A percentile compares a stretch with the other conserved stretches of the same genome.
Evolutionary conservation across 495 filamentous ascomycete species (phyloP).

Genomic region (Geoglossum glabrum): DNA sequence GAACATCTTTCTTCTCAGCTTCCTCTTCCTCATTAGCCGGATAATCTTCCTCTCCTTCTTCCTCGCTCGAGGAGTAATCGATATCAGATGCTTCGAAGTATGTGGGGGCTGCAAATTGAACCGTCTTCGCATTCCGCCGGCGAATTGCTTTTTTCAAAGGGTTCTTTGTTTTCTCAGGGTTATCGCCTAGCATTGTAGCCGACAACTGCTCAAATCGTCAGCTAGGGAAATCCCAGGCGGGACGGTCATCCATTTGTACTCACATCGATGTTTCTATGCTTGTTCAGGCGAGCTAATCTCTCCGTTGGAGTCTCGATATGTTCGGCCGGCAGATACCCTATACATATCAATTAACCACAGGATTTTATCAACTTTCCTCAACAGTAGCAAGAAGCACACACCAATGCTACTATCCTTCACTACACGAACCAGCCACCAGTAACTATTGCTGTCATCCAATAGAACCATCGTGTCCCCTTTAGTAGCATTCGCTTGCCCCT

Average conservation of each 20-base stretch:
- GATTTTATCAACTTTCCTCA: not conserved
- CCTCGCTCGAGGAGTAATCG: slow-evolving; percentile 56
- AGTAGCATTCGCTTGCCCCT: slow-evolving; percentile 92
- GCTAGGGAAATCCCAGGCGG: not conserved
- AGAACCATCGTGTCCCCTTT: slow-evolving; percentile 99
- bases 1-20: not conserved
- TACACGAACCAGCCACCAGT: slow-evolving; percentile 97
- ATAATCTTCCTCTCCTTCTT: slow-evolving; percentile 16
- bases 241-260: slow-evolving; percentile 14
- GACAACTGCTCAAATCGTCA: slow-evolving; percentile 39
- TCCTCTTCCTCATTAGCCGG: slow-evolving; percentile 2
- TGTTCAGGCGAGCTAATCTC: slow-evolving; percentile 80
- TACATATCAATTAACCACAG: not conserved
- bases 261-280: slow-evolving; percentile 95
- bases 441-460: slow-evolving; percentile 97
- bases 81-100: slow-evolving; percentile 82
- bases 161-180: slow-evolving; percentile 72
- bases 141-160: slow-evolving; percentile 78
- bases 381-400: slow-evolving; percentile 15
- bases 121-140: slow-evolving; percentile 69
- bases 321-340: slow-evolving; percentile 90
- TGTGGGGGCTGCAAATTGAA: slow-evolving; percentile 69
- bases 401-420: slow-evolving; percentile 96
- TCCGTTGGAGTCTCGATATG: slow-evolving; percentile 98
- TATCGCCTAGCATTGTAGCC: slow-evolving; percentile 83